Evolutionary conservation across 495 filamentous ascomycete genomes (phyloP), one percentile per base, ranked within the genome.

Genomic region (Daldinia vernicosa): DNA sequence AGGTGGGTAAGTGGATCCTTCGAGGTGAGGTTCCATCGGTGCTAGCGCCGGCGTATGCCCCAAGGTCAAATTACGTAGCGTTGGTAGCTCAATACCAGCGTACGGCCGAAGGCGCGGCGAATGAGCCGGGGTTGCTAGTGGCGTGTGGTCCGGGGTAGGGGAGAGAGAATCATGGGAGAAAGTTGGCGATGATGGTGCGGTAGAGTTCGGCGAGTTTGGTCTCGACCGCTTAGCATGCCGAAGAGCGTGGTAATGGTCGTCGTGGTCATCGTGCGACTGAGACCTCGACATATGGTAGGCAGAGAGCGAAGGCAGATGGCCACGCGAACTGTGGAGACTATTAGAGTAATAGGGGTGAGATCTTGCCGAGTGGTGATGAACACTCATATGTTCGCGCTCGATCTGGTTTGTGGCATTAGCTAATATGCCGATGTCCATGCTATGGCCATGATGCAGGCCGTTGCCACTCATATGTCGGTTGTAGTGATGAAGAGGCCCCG

Each of bases 161-260:
- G 96, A 98, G 26, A 93, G 88, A 8, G 94, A 97, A 82, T 96
- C 95, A 80, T 97, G 92, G 6, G 95, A 97, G 82, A 97, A 98
- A 33, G 93, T 97, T n/a, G 95, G 95, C 1, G 95, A 98, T 28
- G 95, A 96, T 28, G 95, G 95, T 22, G 94, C 95, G 3, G 95
- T 98, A 43, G 93, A 97, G 79, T 93, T 91, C 15, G 95, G 96
- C 4, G 96, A 97, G 78, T 92, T 93, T 39, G 95, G 95, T 62
- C 95, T 84, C 60, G 94, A 97, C 51, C 92, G 89, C 84, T 97
- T 97, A 32, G 89, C 88, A 62, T 90, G 88, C 39, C 92, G 88
- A 75, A 82, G 80, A 19, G 76, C 67, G 43, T 91, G 88, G n/a
- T 89, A 89, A 66, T 88, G 84, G 67, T 92, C 93, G 26, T 88